These are phyloP conservation scores for Darksidea phi DNA, from an alignment of 495 filamentous ascomycete species.

Conservation along the genomic window DNA sequence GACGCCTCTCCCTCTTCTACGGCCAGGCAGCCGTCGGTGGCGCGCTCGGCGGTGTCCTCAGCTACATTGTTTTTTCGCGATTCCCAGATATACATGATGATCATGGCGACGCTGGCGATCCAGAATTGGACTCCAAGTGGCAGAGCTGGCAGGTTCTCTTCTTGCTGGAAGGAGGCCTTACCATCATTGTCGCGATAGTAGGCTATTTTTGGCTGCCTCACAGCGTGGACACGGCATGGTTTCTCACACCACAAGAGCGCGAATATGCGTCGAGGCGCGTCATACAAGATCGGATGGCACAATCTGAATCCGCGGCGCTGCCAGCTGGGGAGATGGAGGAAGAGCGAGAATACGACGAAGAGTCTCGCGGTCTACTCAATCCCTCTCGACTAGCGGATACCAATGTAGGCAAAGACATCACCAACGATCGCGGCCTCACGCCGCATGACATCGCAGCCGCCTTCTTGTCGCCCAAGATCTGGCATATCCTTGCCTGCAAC, in stretches of 20 bases:
- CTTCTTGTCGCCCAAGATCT: constrained; percentile 53
- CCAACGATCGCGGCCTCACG: constrained; percentile 46
- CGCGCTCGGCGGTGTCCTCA: constrained; percentile 54
- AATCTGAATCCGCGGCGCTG: constrained; percentile 9
- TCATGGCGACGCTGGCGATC: constrained; percentile 12
- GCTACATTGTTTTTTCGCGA: constrained; percentile 45
- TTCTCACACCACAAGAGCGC: constrained; percentile 49
- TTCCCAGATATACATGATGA: constrained; percentile 24
- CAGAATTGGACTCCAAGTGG: constrained; percentile 32
- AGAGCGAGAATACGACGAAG: constrained; percentile 29
- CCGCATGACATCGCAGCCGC: constrained; percentile 52
- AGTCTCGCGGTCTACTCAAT: constrained; percentile 27
- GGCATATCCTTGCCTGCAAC: constrained; percentile 52
- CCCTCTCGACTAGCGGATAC: constrained; percentile 6
- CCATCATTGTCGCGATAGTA: constrained; percentile 48
- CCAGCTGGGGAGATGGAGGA: not conserved
- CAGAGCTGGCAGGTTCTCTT: constrained; percentile 58
- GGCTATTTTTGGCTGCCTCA: constrained; percentile 54
- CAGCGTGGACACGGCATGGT: constrained; percentile 55
- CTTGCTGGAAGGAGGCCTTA: constrained; percentile 54
- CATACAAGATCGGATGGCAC: constrained; percentile 30
- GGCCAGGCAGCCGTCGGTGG: constrained; percentile 59
- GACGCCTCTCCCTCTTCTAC: constrained; percentile 55
- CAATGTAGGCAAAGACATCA: constrained; percentile 18
- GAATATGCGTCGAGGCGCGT: constrained; percentile 47